phyloP scores from a whole-genome alignment of 495 filamentous ascomycete genomes.

The Hypoxylon crocopeplum region DNA sequence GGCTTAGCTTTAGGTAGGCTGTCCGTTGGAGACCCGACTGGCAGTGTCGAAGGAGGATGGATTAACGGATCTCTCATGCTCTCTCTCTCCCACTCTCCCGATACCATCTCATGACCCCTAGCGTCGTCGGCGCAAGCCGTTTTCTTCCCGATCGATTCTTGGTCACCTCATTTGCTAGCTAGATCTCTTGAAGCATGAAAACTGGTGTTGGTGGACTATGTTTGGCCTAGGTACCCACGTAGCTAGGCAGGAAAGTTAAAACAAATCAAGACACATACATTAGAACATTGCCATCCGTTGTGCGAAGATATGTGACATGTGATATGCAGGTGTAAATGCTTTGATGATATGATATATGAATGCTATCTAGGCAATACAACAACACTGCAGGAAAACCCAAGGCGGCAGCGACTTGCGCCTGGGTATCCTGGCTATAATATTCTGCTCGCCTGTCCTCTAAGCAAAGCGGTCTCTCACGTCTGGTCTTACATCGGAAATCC shows the following conservation, averaged over 20 bases:
- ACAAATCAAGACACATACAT: not conserved
- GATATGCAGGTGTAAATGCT: constrained; percentile 35
- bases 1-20: constrained; percentile 5
- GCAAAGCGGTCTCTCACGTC: not conserved
- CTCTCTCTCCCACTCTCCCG: too few relatives aligned
- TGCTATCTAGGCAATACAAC: constrained; percentile 36
- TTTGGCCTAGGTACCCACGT: constrained; percentile 1
- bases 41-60: too few relatives aligned
- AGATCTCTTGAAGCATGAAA: constrained; percentile 29
- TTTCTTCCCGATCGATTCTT: not conserved
- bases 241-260: not conserved
- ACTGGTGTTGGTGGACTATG: constrained; percentile 30
- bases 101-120: not conserved
- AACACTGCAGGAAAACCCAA: not conserved
- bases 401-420: not conserved
- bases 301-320: not conserved
- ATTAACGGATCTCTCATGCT: too few relatives aligned
- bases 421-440: constrained; percentile 24
- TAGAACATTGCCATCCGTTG: too few relatives aligned
- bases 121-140: not conserved
- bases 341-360: constrained; percentile 21
- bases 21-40: too few relatives aligned
- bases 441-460: not conserved
- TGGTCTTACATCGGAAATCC: constrained; percentile 12
- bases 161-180: constrained; percentile 1